Evolutionary conservation across 257 asterid species (phyloP), one percentile per base, ranked within the genome.

Genomic region (Nyctanthes arbortristis): DNA sequence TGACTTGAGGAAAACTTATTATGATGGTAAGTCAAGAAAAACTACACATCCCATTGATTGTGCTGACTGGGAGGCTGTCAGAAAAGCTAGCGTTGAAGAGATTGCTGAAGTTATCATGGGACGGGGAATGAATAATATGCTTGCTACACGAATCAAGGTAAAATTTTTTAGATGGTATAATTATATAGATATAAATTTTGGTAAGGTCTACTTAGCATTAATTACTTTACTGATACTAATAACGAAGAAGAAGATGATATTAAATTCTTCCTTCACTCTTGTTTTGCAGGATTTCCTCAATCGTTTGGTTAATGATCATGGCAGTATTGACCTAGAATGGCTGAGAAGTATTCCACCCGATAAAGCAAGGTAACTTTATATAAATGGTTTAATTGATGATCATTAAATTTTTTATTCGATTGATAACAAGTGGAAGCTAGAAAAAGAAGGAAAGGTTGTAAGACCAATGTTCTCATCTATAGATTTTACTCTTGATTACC

Each of bases 141-240:
- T 90, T 30, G 85, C 88, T 5, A n/a, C n/a, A n/a, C n/a, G n/a
- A n/a, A n/a, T n/a, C n/a, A 77, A 88, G 94, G 96, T 86, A 70
- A 49, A 16, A n/a, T 1, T 7, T 59, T 32, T 67, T 27, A 31
- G 5, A 25, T 28, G 37, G 2, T 31, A 29, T 1, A 7, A 10
- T 31, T 2, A 31, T 2, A 31, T 2, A 3, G 30, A 1, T 40
- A 28, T 13, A 22, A 6, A 45, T 31, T n/a, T 10, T 37, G 10
- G 58, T 27, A 32, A 24, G 40, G 60, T n/a, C 8, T 35, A 36
- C 22, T 28, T 28, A 13, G n/a, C 25, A 8, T 7, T 11, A n/a
- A 12, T 34, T 58, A n/a, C 1, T 9, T 12, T 8, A 31, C n/a
- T n/a, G n/a, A n/a, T n/a, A n/a, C n/a, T n/a, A 31, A 31, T 31